Evolutionary conservation across 306 rosid species (phyloP), one percentile per base, ranked within the genome.

Genomic region (Quercus agrifolia): DNA sequence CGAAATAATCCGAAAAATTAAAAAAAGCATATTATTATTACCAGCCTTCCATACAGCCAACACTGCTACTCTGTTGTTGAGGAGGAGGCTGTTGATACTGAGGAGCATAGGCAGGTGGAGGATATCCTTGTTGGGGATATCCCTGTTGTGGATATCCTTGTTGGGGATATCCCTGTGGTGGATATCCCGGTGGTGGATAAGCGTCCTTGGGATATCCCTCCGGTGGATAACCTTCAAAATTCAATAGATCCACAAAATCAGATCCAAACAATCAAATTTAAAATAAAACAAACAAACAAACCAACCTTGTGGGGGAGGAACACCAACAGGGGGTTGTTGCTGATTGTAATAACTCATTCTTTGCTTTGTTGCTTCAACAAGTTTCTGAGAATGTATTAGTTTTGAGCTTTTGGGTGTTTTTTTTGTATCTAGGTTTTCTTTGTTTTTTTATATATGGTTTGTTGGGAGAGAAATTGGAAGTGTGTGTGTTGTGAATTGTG

Each of bases 241-340:
- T 21, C 71, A 30, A 71, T 51, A 56, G 44, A 27, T 77, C 25
- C 9, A 4, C 69, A 31, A 54, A 56, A 6, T 38, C 74, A 66
- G 63, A 64, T 57, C 23, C 54, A 20, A 57, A 74, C 63, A 57
- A 55, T 5, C 49, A 20, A 17, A 73, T 30, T 75, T 54, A 49
- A 2, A 38, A 38, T 0, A 0, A 0, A 38, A 28, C 6, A 9
- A 69, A 79, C 18, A 38, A 38, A 38, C 46, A 54, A 54, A 12
- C 27, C 1, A 28, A 93, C 98, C 98, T 86, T 94, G 98, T 1
- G 89, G 87, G n/a, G 98, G 98, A 61, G 98, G 98, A 74, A 88
- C 97, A 2, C 97, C 98, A 21, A 94, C 97, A 3, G 98, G 98
- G 10, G 98, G 97, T 51, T 85, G 98, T 27, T 92, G 93, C 83